These are phyloP conservation scores for Piper longum DNA, from an alignment of 164 flowering plant genomes.

Conservation along the genomic window DNA sequence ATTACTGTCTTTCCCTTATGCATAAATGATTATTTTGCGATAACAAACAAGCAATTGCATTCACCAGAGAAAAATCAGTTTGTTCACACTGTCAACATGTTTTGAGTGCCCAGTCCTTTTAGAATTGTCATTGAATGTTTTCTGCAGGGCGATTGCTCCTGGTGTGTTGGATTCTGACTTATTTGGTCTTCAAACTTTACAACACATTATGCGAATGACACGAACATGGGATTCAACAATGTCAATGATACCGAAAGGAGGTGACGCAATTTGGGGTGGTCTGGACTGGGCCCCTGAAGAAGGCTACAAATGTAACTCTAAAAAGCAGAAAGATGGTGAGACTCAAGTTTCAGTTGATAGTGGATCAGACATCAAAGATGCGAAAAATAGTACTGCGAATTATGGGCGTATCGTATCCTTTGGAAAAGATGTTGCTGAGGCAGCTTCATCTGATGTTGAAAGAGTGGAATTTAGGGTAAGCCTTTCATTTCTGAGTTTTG, in stretches of 20 bases:
- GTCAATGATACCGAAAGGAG: slow-evolving; percentile 98
- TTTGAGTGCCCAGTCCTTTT: background rate
- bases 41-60: background rate
- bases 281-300: slow-evolving; percentile 95
- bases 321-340: slow-evolving; percentile 27
- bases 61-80: background rate
- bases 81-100: background rate
- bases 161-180: slow-evolving; percentile 63
- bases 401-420: slow-evolving; percentile 86
- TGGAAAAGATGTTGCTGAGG: slow-evolving; percentile 64
- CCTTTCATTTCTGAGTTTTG: background rate
- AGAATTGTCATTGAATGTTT: background rate
- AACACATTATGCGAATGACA: slow-evolving; percentile 78
- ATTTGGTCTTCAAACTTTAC: slow-evolving; percentile 64
- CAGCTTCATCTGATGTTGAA: slow-evolving; percentile 45
- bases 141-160: slow-evolving; percentile 82
- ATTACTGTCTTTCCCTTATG: too few relatives aligned
- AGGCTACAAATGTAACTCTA: slow-evolving; percentile 27
- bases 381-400: slow-evolving; percentile 16
- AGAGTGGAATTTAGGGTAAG: slow-evolving; percentile 65
- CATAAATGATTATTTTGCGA: background rate
- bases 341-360: slow-evolving; percentile 13
- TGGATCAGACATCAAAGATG: slow-evolving; percentile 9
- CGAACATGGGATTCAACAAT: slow-evolving; percentile 97
- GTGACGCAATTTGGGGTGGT: slow-evolving; percentile 89